Conservation (phyloP, 768 basidiomycete species). For the Leccinellum rugosiceps region DNA sequence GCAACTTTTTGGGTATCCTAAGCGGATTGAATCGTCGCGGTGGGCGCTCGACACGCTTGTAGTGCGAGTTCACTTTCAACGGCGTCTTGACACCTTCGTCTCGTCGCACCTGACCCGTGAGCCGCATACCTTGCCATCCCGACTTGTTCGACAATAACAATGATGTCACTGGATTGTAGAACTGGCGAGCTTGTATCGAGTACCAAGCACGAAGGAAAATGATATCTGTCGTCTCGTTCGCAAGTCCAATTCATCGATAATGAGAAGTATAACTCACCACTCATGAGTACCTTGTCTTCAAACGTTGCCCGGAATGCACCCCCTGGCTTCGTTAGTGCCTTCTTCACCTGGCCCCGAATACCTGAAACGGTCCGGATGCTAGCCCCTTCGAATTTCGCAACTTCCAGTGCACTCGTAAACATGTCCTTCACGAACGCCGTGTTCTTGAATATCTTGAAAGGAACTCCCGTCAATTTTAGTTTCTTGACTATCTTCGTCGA, state of each 20-base stretch:
- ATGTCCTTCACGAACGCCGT: constrained; percentile 98
- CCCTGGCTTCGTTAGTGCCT: constrained; percentile 91
- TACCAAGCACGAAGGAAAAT: constrained; percentile 97
- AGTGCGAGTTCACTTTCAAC: constrained; percentile 76
- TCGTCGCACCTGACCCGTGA: constrained; percentile 90
- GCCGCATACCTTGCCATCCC: constrained; percentile 91
- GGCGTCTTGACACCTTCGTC: constrained; percentile 85
- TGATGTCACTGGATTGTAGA: constrained; percentile 95
- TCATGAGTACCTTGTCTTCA: constrained; percentile 96
- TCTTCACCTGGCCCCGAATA: constrained; percentile 95
- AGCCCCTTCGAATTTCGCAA: constrained; percentile 99
- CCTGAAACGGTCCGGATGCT: constrained; percentile 93
- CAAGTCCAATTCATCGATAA: background rate
- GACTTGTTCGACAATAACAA: constrained; percentile 79
- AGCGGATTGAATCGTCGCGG: constrained; percentile 89
- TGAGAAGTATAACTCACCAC: constrained; percentile 58
- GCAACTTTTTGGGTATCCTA: constrained; percentile 84
- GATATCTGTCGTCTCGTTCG: constrained; percentile 57
- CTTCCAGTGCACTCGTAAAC: constrained; percentile 91
- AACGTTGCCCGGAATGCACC: constrained; percentile 96
- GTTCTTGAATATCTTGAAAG: constrained; percentile 98
- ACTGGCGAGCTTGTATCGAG: constrained; percentile 89
- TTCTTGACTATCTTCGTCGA: constrained; percentile 98
- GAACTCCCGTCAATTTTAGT: constrained; percentile 91
- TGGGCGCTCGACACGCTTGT: constrained; percentile 77